Conservation (phyloP, 768 basidiomycete species). For the Phlebiopsis gigantea region DNA sequence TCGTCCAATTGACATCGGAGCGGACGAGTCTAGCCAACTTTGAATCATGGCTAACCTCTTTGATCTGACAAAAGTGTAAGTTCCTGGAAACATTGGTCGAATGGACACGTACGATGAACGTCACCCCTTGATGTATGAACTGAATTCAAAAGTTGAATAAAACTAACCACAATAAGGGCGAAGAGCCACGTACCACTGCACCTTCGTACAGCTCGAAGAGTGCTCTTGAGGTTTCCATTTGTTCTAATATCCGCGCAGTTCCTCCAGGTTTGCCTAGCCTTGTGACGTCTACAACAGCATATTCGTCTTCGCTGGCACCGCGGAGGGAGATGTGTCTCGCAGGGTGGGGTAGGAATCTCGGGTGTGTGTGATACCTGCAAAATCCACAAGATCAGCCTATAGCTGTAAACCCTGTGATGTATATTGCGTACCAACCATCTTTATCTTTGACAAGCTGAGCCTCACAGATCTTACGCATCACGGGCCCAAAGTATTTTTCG, state of each 20-base stretch:
- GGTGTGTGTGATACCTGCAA: constrained; percentile 74
- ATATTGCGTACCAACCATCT: constrained; percentile 66
- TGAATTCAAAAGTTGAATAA: too few relatives aligned
- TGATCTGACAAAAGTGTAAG: constrained; percentile 35
- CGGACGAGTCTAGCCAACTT: constrained; percentile 64
- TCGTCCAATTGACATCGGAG: constrained; percentile 83
- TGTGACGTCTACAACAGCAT: constrained; percentile 64
- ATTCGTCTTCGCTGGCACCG: constrained; percentile 73
- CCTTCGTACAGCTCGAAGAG: constrained; percentile 90
- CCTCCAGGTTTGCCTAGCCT: constrained; percentile 31
- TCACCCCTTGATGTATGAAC: constrained; percentile 87
- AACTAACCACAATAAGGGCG: background rate
- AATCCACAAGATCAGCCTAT: too few relatives aligned
- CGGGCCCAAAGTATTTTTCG: constrained; percentile 64
- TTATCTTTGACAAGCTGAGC: constrained; percentile 55
- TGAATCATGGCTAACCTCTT: constrained; percentile 75
- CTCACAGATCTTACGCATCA: constrained; percentile 54
- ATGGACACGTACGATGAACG: constrained; percentile 57
- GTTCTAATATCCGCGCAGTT: constrained; percentile 55
- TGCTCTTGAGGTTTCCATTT: constrained; percentile 77
- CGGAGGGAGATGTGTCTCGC: constrained; percentile 69
- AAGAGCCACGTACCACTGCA: constrained; percentile 52
- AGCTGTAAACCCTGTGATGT: background rate
- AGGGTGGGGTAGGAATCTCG: constrained; percentile 75
- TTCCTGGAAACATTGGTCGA: background rate